These are phyloP conservation scores for Penicillium tannophilum DNA, from an alignment of 495 filamentous ascomycete genomes.

Conservation along the genomic window DNA sequence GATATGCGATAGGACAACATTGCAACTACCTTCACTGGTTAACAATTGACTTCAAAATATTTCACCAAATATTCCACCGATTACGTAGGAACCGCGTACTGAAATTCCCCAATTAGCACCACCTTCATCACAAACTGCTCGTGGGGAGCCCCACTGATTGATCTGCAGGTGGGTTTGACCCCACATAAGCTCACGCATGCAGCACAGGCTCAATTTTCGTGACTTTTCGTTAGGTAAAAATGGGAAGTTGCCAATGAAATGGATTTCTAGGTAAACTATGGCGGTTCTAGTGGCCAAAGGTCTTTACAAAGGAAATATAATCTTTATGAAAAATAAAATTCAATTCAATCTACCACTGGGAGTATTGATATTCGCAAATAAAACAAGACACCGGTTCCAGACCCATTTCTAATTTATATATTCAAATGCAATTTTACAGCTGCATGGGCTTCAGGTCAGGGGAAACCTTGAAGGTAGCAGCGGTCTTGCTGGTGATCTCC, in stretches of 20 bases:
- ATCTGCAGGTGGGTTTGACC: conserved; percentile 3
- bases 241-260: too few species aligned
- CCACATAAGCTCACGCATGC: not conserved
- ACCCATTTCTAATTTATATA: conserved; percentile 7
- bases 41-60: too few species aligned
- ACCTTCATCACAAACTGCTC: not conserved
- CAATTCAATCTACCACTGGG: not conserved
- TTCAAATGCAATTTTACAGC: conserved; percentile 5
- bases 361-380: conserved; percentile 8
- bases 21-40: not conserved
- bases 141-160: not conserved
- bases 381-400: conserved; percentile 9
- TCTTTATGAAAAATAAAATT: not conserved
- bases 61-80: not conserved
- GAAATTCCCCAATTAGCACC: not conserved
- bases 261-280: too few species aligned
- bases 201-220: not conserved
- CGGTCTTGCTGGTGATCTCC: conserved; percentile 84
- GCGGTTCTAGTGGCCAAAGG: not conserved
- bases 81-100: not conserved
- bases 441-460: conserved; percentile 59
- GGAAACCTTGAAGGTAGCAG: conserved; percentile 78
- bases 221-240: not conserved
- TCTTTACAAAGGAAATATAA: not conserved
- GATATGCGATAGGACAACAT: not conserved